phyloP scores from a whole-genome alignment of 805 yeast species.

The Candida glaebosa region DNA sequence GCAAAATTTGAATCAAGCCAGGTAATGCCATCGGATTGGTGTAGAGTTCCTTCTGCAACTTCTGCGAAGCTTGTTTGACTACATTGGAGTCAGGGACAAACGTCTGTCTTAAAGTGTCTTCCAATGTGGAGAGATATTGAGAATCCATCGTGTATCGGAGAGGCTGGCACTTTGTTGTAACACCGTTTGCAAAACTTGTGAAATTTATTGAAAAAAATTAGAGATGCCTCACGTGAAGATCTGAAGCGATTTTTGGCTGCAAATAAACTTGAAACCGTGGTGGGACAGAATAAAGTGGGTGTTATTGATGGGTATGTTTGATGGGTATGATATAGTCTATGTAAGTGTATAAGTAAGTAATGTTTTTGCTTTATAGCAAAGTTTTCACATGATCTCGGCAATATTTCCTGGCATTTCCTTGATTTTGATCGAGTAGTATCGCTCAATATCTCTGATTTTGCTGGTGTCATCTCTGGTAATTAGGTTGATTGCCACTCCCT shows the following conservation, averaged over 20 bases:
- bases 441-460: conserved; percentile 70
- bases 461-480: conserved; percentile 76
- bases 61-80: conserved; percentile 78
- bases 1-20: conserved; percentile 77
- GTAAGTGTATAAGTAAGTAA: too few relatives aligned
- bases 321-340: too few relatives aligned
- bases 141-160: conserved; percentile 52
- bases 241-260: too few relatives aligned
- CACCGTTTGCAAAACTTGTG: neutral
- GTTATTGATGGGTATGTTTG: too few relatives aligned
- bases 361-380: too few relatives aligned
- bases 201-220: conserved; percentile 1
- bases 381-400: conserved; percentile 33
- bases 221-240: conserved; percentile 5
- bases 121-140: conserved; percentile 66
- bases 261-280: too few relatives aligned
- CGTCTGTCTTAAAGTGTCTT: conserved; percentile 73
- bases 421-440: conserved; percentile 69
- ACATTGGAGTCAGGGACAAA: conserved; percentile 77
- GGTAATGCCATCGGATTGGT: conserved; percentile 70
- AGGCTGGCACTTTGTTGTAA: neutral
- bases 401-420: conserved; percentile 78
- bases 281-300: too few relatives aligned
- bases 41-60: conserved; percentile 72
- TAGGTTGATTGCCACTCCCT: conserved; percentile 96